phyloP scores from a whole-genome alignment of 2,329 filamentous ascomycete genomes.

The Thermothelomyces thermophilus region DNA sequence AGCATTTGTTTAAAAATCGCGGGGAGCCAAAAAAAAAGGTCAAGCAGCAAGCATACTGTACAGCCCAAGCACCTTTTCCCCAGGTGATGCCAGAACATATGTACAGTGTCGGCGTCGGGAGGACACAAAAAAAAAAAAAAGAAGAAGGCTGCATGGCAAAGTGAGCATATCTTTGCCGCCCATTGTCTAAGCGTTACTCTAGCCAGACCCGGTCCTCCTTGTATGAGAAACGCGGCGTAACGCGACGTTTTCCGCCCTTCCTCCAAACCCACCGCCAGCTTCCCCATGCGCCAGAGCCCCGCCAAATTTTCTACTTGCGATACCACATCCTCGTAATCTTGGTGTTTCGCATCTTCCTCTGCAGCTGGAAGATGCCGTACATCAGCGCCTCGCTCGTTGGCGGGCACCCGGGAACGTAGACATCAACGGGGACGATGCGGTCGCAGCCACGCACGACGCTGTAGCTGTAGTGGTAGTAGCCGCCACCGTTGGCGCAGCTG shows the following conservation, averaged over 20 bases:
- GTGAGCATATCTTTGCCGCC: neutral
- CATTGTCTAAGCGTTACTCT: neutral
- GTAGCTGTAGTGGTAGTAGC: constrained; percentile 70
- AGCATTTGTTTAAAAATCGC: no score
- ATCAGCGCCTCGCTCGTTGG: constrained; percentile 43
- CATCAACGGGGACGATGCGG: constrained; percentile 59
- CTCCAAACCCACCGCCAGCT: neutral
- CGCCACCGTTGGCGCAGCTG: constrained; percentile 48
- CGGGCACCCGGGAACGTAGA: constrained; percentile 61
- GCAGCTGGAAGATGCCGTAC: constrained; percentile 58
- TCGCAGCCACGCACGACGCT: constrained; percentile 59
- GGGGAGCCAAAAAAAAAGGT: no score
- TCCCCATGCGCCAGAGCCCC: neutral
- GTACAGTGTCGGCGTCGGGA: constrained; percentile 2
- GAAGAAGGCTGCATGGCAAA: neutral
- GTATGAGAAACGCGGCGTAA: neutral
- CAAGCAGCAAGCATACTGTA: neutral
- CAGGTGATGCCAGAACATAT: constrained; percentile 4
- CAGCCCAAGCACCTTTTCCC: neutral
- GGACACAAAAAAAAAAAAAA: neutral
- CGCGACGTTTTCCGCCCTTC: neutral
- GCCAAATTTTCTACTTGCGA: constrained; percentile 35
- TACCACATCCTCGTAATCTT: constrained; percentile 46
- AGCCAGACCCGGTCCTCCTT: neutral
- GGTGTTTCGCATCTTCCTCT: constrained; percentile 59